A percentile compares a stretch with the other conserved stretches of the same genome.
Conservation (phyloP, 2,329 filamentous ascomycete genomes). For the Colletotrichum godetiae region DNA sequence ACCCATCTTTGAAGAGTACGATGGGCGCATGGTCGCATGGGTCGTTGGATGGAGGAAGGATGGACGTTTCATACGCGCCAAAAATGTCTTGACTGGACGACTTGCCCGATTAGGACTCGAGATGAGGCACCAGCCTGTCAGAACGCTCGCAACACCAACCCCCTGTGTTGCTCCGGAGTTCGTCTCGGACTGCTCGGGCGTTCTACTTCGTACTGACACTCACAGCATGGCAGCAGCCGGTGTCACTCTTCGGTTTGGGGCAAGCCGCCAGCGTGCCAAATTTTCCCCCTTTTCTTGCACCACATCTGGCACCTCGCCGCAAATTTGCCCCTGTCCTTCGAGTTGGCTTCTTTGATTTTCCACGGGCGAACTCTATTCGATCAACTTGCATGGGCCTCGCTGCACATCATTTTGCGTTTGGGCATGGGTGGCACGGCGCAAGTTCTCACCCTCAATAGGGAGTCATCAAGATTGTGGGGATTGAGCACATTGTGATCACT, state of each 20-base stretch:
- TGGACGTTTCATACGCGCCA: constrained; percentile 4
- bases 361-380: constrained; percentile 20
- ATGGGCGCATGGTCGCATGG: neutral
- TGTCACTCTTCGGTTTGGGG: too few species aligned
- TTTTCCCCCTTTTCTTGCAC: neutral
- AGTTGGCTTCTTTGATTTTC: neutral
- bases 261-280: neutral
- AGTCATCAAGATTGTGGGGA: constrained; percentile 13
- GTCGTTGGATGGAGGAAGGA: neutral
- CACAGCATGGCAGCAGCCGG: neutral
- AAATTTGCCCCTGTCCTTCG: neutral
- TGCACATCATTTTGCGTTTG: constrained; percentile 34
- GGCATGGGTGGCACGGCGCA: constrained; percentile 33
- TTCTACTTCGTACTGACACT: neutral
- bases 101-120: constrained; percentile 33
- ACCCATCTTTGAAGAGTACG: neutral
- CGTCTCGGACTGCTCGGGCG: constrained; percentile 18
- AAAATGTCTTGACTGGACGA: constrained; percentile 6
- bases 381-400: constrained; percentile 8
- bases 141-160: constrained; percentile 11
- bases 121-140: constrained; percentile 32
- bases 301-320: neutral
- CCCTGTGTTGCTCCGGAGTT: constrained; percentile 22
- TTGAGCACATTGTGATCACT: constrained; percentile 14
- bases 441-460: neutral